Conservation (phyloP, 139 green algal species). For the Deuterostichococcus epilithicus region DNA sequence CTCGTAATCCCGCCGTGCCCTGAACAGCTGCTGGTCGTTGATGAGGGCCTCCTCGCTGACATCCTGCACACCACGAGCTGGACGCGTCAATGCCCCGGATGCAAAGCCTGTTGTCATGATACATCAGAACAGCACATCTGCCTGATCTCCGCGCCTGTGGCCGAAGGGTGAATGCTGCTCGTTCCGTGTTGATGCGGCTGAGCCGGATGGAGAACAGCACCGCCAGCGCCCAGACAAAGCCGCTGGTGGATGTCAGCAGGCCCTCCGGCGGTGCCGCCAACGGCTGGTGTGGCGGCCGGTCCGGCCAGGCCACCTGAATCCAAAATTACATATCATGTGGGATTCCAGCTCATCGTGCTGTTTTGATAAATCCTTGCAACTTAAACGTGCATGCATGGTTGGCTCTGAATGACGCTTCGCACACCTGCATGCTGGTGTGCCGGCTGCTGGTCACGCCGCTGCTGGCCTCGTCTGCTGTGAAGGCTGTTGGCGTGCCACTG, state of each 20-base stretch:
- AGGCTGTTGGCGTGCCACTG: not conserved
- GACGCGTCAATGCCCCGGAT: not conserved
- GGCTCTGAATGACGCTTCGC: too few relatives aligned
- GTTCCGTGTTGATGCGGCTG: not conserved
- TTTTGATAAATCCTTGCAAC: too few relatives aligned
- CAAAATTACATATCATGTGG: too few relatives aligned
- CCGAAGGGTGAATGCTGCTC: not conserved
- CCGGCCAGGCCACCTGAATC: too few relatives aligned
- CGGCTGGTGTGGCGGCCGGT: not conserved
- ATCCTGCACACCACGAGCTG: not conserved
- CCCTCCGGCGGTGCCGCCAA: not conserved
- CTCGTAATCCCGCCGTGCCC: not conserved
- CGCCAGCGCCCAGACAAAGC: not conserved
- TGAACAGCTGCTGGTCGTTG: constrained; percentile 2
- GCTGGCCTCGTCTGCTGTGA: not conserved
- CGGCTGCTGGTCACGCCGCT: too few relatives aligned
- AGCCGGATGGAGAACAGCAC: not conserved
- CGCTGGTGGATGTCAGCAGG: constrained; percentile 1
- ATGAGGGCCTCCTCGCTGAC: not conserved
- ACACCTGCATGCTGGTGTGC: too few relatives aligned
- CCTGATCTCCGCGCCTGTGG: not conserved
- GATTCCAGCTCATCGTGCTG: too few relatives aligned
- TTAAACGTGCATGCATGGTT: too few relatives aligned
- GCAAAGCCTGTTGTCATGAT: too few relatives aligned
- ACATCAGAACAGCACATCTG: too few relatives aligned